phyloP scores from a whole-genome alignment of 805 yeast genomes.

The Spathaspora arborariae region DNA sequence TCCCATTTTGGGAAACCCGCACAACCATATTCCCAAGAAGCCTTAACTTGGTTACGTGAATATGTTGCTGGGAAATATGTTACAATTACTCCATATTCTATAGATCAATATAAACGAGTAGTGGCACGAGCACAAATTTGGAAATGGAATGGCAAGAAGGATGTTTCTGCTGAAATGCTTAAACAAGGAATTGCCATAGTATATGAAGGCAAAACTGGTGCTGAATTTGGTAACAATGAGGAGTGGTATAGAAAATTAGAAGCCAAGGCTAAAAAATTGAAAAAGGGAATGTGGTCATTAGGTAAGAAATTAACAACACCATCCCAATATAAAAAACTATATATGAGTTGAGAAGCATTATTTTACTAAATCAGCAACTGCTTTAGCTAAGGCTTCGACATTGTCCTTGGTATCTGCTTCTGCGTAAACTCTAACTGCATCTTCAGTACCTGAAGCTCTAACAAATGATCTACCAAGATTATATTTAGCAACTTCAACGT shows the following conservation, averaged over 20 bases:
- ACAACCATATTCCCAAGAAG: conserved; percentile 84
- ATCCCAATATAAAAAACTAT: conserved; percentile 64
- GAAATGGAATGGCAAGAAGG: conserved; percentile 58
- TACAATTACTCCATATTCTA: conserved; percentile 69
- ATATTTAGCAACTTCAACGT: conserved; percentile 54
- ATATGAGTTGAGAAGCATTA: conserved; percentile 13
- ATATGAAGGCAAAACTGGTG: conserved; percentile 77
- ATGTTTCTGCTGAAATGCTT: conserved; percentile 86
- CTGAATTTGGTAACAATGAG: conserved; percentile 83
- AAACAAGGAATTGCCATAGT: conserved; percentile 79
- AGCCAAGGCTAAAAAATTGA: conserved; percentile 49
- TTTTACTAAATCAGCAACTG: conserved; percentile 26
- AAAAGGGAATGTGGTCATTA: conserved; percentile 68
- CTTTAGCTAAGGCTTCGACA: conserved; percentile 25
- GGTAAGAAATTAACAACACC: conserved; percentile 59
- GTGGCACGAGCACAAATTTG: conserved; percentile 74
- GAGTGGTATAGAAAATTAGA: conserved; percentile 57
- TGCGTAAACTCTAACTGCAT: conserved; percentile 93
- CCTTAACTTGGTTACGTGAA: conserved; percentile 68
- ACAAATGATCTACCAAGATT: conserved; percentile 80
- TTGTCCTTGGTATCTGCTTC: conserved; percentile 58
- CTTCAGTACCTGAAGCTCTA: conserved; percentile 96
- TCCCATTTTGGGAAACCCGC: conserved; percentile 93
- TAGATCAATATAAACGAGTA: conserved; percentile 87
- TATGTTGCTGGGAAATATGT: conserved; percentile 66